Evolutionary conservation across 352 stramenopile genomes (phyloP), one percentile per base, ranked within the genome.

Genomic region (Phytophthora pluvialis): DNA sequence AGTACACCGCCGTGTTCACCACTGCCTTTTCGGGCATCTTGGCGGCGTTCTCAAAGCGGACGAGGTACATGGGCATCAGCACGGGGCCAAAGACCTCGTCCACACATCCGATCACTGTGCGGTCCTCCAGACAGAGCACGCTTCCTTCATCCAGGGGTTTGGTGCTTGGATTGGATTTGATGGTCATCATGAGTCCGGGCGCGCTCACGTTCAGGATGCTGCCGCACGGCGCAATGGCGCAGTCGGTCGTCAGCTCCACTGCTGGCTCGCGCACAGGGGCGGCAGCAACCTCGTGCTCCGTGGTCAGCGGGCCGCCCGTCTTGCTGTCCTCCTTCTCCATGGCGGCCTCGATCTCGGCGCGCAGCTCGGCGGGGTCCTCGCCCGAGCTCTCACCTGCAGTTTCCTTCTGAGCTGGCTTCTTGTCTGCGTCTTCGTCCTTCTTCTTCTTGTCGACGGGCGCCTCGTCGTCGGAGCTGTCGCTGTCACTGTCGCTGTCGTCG

Each of bases 71-170:
- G 8, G 88, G 88, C 86, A 93, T 89, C 31, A 90, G 61, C 49
- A 96, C 84, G 3, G 86, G 88, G 5, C 88, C 88, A 65, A 96
- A 96, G 1, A 96, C 67, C 60, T 96, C 88, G 57, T 96, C 86
- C 15, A 96, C 79, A 43, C 85, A 94, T 12, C 87, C 87, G 13
- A 95, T 51, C 32, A 95, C 80, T 0, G 80, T 88, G 36, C 83
- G 85, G 52, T 94, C 80, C 49, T 88, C 75, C 4, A 95, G 75
- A 65, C 87, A 95, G 50, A 95, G 57, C 47, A 95, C 83, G 31
- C 83, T 94, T 48, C 83, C 87, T 75, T 95, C 87, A 45, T 94
- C 83, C 40, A 95, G 64, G 0, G 82, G 81, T 57, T 88, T 88
- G 13, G 56, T 58, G 47, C 80, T 79, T 29, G 72, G 49, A 16